Evolutionary conservation across 345 rosid species (phyloP).

Genomic region (Camelina hispida): DNA sequence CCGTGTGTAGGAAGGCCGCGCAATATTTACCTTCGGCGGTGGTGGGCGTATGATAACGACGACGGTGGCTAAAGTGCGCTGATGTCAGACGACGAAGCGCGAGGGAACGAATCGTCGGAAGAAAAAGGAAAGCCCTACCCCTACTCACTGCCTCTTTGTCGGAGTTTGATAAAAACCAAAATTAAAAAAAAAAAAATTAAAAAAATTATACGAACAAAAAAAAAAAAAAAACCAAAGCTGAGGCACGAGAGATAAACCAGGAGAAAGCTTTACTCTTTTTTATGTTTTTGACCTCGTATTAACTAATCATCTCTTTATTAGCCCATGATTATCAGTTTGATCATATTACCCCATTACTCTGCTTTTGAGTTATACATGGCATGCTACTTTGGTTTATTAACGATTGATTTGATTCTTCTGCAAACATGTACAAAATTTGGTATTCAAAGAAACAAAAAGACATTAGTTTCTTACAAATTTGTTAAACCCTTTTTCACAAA

Average conservation of each 20-base stretch:
- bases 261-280: slow-evolving; percentile 13
- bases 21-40: slow-evolving; percentile 42
- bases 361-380: not conserved
- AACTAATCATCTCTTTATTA: not conserved
- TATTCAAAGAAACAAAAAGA: no score
- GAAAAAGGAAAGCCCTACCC: slow-evolving; percentile 45
- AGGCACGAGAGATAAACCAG: slow-evolving; percentile 38
- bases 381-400: not conserved
- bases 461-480: no score
- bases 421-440: no score
- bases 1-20: slow-evolving; percentile 5
- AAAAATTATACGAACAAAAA: not conserved
- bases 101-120: slow-evolving; percentile 44
- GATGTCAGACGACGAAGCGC: slow-evolving; percentile 40
- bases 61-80: slow-evolving; percentile 37
- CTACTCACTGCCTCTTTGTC: slow-evolving; percentile 45
- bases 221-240: not conserved
- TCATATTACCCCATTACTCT: not conserved
- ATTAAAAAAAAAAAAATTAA: not conserved
- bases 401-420: slow-evolving; percentile 16
- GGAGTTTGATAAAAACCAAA: no score
- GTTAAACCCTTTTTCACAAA: no score
- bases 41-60: slow-evolving; percentile 33
- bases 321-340: not conserved
- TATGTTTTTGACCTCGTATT: slow-evolving; percentile 9